Evolutionary conservation across 2,329 filamentous ascomycete species (phyloP), one percentile per base, ranked within the genome.

Genomic region (Talaromyces verruculosus): DNA sequence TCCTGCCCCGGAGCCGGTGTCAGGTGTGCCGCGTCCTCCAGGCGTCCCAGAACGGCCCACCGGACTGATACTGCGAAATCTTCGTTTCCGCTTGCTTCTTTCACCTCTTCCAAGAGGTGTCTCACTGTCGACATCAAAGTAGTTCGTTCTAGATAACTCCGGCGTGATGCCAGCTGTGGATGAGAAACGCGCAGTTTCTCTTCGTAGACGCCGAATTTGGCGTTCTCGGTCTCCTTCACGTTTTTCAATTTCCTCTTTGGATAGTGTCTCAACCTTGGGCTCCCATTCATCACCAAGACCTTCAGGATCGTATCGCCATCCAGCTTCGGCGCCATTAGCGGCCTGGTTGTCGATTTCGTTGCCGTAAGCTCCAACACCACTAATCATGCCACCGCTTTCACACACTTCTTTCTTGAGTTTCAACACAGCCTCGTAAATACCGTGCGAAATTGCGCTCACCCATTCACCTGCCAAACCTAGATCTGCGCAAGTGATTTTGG

Each of bases 221-320:
- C 95, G 85, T 78, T 99, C 95, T 49, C 95, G 87, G 75, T 99
- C 95, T 61, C 92, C 92, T 78, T 99, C 95, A 33, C 95, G 88
- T 81, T 96, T 96, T 79, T 99, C 95, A 63, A 99, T 98, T 75
- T 99, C 95, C 72, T 99, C 95, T 72, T 97, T 96, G 45, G 90
- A 93, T 1, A 99, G 81, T 0, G 85, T 84, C 76, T 94, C 91
- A 8, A 95, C 84, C 80, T 91, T 92, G 6, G 91, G 90, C 74
- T 93, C 91, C 91, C 91, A 95, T 68, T 91, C 89, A 69, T 91
- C 89, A 7, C 87, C 93, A 3, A 98, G 84, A 67, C 92, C 90
- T 74, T 98, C 95, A 2, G 92, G 91, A 70, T 99, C 95, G 75
- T 97, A 97, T 69, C 95, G 87, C 94, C 95, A 98, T 2, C 95